Percentiles rank a stretch among this genome's conserved stretches.
Conservation (phyloP, 805 yeast genomes). For the Cyberlindnera euphorbiae region DNA sequence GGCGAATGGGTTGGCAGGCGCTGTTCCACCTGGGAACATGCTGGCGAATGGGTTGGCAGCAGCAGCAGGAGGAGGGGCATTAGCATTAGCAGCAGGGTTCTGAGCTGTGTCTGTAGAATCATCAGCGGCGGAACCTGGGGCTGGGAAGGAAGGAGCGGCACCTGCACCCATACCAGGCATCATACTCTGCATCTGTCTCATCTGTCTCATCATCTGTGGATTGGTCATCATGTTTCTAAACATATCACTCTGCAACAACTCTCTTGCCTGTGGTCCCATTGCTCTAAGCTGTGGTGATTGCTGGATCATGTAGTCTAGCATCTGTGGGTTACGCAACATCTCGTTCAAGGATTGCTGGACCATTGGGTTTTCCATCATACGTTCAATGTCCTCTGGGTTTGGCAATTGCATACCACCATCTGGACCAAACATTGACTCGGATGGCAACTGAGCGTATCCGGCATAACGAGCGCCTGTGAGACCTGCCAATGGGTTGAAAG, state of each 20-base stretch:
- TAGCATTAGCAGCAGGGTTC: conserved; percentile 15
- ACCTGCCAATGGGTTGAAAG: conserved; percentile 87
- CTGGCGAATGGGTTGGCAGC: conserved; percentile 49
- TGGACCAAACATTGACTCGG: conserved; percentile 85
- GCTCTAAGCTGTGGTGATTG: conserved; percentile 80
- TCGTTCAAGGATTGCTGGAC: conserved; percentile 79
- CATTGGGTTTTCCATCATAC: conserved; percentile 76
- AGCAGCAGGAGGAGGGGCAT: conserved; percentile 21
- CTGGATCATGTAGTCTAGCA: conserved; percentile 76
- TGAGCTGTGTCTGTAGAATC: conserved; percentile 46
- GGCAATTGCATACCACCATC: conserved; percentile 83
- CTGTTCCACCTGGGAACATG: conserved; percentile 32
- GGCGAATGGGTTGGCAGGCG: conserved; percentile 6
- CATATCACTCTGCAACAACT: conserved; percentile 77
- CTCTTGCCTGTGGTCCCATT: conserved; percentile 87
- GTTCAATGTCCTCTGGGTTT: conserved; percentile 66
- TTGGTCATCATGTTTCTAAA: conserved; percentile 76
- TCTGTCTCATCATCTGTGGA: conserved; percentile 79
- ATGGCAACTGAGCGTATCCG: conserved; percentile 84
- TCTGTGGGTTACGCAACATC: conserved; percentile 81
- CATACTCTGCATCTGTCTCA: conserved; percentile 68
- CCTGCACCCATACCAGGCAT: conserved; percentile 31
- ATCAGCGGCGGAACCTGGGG: conserved; percentile 18
- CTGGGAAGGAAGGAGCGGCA: conserved; percentile 27
- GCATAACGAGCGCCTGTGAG: conserved; percentile 95